phyloP scores from a whole-genome alignment of 129 eudicot species.

The Helianthus tuberosus region DNA sequence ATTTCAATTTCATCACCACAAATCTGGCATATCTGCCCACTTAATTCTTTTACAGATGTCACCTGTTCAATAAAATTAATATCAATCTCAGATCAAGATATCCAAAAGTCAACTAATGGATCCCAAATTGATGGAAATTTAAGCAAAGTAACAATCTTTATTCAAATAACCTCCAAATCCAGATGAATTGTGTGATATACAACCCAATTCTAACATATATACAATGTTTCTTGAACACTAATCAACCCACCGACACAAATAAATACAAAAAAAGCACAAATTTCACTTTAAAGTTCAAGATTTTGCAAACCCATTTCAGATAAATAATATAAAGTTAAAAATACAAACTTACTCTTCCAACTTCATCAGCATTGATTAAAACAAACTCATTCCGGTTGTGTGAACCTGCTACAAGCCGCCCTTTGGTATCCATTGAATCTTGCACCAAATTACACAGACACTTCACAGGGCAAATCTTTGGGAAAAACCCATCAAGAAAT shows the following conservation, averaged over 20 bases:
- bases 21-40: constrained; percentile 90
- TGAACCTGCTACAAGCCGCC: constrained; percentile 94
- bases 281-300: constrained; percentile 1
- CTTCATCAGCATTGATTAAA: constrained; percentile 97
- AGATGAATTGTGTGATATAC: too few species aligned
- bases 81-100: background rate
- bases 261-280: background rate
- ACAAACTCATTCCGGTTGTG: constrained; percentile 97
- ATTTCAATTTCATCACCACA: constrained; percentile 96
- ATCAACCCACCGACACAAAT: constrained; percentile 40
- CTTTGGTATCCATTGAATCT: constrained; percentile 80
- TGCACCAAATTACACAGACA: background rate
- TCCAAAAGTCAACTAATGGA: background rate
- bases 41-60: constrained; percentile 86
- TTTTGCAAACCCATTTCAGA: constrained; percentile 4
- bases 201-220: constrained; percentile 16
- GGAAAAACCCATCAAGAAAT: constrained; percentile 23
- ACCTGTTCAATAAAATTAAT: constrained; percentile 46
- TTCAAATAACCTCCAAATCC: constrained; percentile 1
- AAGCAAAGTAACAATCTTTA: constrained; percentile 20
- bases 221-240: constrained; percentile 18
- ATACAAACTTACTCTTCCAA: constrained; percentile 79
- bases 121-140: constrained; percentile 1
- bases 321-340: constrained; percentile 12
- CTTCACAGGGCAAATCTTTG: constrained; percentile 25